Evolutionary conservation across 73 alveolate genomes (phyloP).

Genomic region (Breviolum minutum): DNA sequence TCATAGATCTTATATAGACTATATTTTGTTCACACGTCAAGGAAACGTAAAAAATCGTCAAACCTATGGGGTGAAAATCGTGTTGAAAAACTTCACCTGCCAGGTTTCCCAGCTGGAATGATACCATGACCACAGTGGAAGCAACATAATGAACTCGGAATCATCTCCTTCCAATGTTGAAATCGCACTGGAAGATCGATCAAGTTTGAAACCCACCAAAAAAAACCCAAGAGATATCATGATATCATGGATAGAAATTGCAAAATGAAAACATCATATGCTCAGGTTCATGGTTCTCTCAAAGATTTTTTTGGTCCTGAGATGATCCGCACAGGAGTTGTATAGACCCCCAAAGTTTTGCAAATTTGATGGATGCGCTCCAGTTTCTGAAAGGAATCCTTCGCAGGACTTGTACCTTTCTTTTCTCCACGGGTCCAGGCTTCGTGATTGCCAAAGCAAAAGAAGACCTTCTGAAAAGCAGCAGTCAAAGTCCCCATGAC

Average conservation of each 20-base stretch:
- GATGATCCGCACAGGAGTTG: conserved; percentile 56
- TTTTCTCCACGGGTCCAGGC: conserved; percentile 51
- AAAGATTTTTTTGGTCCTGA: not conserved
- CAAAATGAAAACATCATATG: too few relatives aligned
- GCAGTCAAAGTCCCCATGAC: not conserved
- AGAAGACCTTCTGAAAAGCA: conserved; percentile 46
- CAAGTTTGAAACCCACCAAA: not conserved
- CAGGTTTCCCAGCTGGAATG: conserved; percentile 71
- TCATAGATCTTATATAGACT: too few relatives aligned
- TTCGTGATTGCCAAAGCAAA: conserved; percentile 78
- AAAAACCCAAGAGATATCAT: too few relatives aligned
- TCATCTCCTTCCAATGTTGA: not conserved
- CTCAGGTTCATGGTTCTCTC: too few relatives aligned
- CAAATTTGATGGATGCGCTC: conserved; percentile 57
- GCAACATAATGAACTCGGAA: not conserved
- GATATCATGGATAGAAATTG: too few relatives aligned
- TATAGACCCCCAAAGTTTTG: conserved; percentile 30
- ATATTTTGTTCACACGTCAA: too few relatives aligned
- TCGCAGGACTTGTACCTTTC: conserved; percentile 41
- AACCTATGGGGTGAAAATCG: too few relatives aligned
- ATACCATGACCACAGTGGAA: conserved; percentile 88
- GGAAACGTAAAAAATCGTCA: too few relatives aligned
- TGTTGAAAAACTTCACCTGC: too few relatives aligned
- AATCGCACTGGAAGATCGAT: not conserved
- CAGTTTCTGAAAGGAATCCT: conserved; percentile 55